Percentiles rank a stretch among this genome's conserved stretches.
Evolutionary conservation across 345 rosid genomes (phyloP).

Genomic region (Turritis glabra): DNA sequence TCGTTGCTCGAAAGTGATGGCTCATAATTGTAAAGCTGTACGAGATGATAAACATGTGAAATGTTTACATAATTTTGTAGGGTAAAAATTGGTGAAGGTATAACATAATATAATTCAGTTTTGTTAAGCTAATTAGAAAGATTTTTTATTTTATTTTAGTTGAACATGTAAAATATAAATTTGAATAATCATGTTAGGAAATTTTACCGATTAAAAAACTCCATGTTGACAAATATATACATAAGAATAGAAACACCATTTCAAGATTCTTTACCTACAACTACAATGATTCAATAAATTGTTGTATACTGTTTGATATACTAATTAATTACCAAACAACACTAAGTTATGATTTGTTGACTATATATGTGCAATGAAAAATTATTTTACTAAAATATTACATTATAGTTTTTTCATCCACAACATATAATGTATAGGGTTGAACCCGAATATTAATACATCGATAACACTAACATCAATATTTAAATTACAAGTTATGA

Average conservation of each 20-base stretch:
- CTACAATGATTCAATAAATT: background rate
- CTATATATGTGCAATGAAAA: background rate
- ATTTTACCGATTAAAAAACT: background rate
- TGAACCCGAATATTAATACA: too few species aligned
- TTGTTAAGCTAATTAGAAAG: background rate
- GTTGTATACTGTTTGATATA: background rate
- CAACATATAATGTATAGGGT: too few species aligned
- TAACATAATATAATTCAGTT: background rate
- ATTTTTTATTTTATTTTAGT: background rate
- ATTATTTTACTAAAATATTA: too few species aligned
- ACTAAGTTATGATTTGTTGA: background rate
- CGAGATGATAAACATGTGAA: background rate
- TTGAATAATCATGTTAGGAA: background rate
- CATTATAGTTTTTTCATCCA: too few species aligned
- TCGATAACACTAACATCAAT: background rate
- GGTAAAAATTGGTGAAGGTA: background rate
- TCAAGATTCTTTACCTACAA: background rate
- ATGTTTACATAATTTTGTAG: background rate
- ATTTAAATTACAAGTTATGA: background rate
- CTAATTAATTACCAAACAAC: background rate
- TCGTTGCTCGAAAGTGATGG: slow-evolving; percentile 13
- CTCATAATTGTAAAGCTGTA: background rate
- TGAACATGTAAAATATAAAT: background rate
- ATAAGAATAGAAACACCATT: background rate
- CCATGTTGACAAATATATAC: background rate